Evolutionary conservation across 352 stramenopile genomes (phyloP), one percentile per base, ranked within the genome.

Genomic region (Hyaloperonospora brassicae): DNA sequence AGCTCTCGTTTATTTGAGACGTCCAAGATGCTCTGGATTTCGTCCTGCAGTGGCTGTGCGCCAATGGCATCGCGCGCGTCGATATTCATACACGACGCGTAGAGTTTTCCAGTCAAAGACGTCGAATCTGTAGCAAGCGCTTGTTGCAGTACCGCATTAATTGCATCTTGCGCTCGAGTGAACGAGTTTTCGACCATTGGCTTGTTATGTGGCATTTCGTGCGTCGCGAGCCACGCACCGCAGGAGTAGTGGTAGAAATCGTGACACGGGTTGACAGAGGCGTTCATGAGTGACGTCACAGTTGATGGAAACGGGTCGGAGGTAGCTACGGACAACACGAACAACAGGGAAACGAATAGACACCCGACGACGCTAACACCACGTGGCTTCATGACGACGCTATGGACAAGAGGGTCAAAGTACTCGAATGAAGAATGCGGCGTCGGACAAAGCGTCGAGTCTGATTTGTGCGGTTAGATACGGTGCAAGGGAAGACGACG

Each of bases 231-330:
- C 76, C 78, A 89, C 23, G 43, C 47, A 35, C 78, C 76, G 50
- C 78, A 88, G 45, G 69, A 61, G 71, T 81, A 86, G 43, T 79
- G 57, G 70, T 88, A 91, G 44, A 89, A 88, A 66, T 91, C 79
- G 10, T 73, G 59, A 57, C 78, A 89, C 9, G 81, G 81, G 35
- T 84, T 57, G 14, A 63, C 55, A 1, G 47, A 64, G 8, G 50
- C 52, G 45, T 90, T 70, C 25, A 90, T 61, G 38, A 86, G 57
- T n/a, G 39, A n/a, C n/a, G n/a, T n/a, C n/a, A n/a, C n/a, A n/a
- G n/a, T n/a, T n/a, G n/a, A n/a, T n/a, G n/a, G n/a, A n/a, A n/a
- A n/a, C n/a, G n/a, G n/a, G n/a, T n/a, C n/a, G n/a, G n/a, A n/a
- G n/a, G n/a, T n/a, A n/a, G n/a, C n/a, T n/a, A n/a, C n/a, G n/a